Evolutionary conservation across 768 basidiomycete genomes (phyloP), one percentile per base, ranked within the genome.

Genomic region (Rhizopogon roseolus): DNA sequence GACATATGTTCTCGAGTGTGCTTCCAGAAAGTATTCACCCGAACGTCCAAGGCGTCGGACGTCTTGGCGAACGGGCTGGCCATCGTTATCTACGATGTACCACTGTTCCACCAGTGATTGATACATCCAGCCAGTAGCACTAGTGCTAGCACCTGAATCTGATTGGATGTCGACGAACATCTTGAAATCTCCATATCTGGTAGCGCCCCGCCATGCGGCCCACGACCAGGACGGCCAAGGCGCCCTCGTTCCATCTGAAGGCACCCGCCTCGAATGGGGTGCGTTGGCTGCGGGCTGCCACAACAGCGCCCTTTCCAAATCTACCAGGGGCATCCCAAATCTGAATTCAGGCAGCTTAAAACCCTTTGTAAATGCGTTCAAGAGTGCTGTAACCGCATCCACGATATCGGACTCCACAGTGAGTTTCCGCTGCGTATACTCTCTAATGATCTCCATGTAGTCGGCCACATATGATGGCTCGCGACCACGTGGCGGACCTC

Each of bases 221-320:
- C 63, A 64, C 16, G 63, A 62, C 63, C 63, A 64, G 9, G 63
- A 62, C 7, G 62, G 63, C 49, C 54, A 64, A 25, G 16, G 29
- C 2, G 58, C 16, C 40, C 28, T 16, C 22, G 14, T 38, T 0
- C 29, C 16, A 27, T 39, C 17, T 11, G 50, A 25, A 3, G 6
- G n/a, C 27, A 38, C 40, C 5, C 63, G 63, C 14, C 60, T 53
- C 5, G 50, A 46, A 38, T 57, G 58, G 4, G 36, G n/a, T 7
- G 53, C 16, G 17, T 55, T 41, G 1, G 61, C 40, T 11, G 42
- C 62, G n/a, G 63, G 63, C 10, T 64, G 57, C 62, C 62, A 64
- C 17, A 64, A n/a, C 14, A 64, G 22, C 7, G 53, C 55, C 22
- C 50, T 19, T 14, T 64, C 56, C 8, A 64, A 27, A 11, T 60